These are phyloP conservation scores for Westerdykella aurantiaca DNA, from an alignment of 2,329 filamentous ascomycete species.

Conservation along the genomic window DNA sequence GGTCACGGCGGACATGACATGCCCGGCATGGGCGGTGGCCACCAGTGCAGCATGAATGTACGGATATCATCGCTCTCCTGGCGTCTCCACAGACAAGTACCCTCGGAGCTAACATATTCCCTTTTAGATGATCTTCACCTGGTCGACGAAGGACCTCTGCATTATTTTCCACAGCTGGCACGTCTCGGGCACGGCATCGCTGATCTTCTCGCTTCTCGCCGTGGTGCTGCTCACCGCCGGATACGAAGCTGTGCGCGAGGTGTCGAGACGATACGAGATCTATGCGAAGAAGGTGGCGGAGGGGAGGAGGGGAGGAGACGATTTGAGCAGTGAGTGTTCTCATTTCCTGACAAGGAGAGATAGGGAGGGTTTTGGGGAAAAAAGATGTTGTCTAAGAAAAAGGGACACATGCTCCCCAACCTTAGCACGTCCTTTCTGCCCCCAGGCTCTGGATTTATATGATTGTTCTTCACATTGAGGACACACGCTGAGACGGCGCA, in stretches of 20 bases:
- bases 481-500: conserved; percentile 24
- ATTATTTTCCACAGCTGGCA: conserved; percentile 94
- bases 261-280: conserved; percentile 69
- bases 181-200: conserved; percentile 64
- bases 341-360: conserved; percentile 1
- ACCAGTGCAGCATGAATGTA: conserved; percentile 88
- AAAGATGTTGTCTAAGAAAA: neutral
- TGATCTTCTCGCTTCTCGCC: conserved; percentile 75
- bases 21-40: conserved; percentile 40
- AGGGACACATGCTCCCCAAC: neutral
- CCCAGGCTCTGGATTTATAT: neutral
- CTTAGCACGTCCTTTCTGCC: neutral
- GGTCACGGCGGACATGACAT: conserved; percentile 53
- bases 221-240: conserved; percentile 81
- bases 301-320: conserved; percentile 22
- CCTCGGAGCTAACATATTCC: neutral
- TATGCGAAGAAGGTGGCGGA: conserved; percentile 21
- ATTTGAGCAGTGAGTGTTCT: conserved; percentile 30
- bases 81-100: neutral
- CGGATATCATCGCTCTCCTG: conserved; percentile 25
- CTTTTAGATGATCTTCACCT: conserved; percentile 91
- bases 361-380: neutral
- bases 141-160: conserved; percentile 88
- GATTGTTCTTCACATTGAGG: conserved; percentile 9
- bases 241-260: conserved; percentile 81